Base-by-base conservation (phyloP, 306 rosid species). In the Cotoneaster glaucophyllus region DNA sequence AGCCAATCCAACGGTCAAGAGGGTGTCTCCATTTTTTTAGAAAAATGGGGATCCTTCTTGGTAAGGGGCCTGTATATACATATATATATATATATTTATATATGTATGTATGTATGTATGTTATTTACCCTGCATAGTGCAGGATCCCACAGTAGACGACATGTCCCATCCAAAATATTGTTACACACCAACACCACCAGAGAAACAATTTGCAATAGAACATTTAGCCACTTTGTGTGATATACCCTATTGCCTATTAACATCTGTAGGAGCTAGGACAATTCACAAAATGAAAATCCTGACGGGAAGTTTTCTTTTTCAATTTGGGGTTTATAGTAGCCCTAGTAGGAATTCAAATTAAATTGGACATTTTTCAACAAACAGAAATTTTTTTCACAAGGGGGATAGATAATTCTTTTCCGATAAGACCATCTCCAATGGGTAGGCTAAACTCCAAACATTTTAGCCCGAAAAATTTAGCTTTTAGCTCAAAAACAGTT, bases 191-290 rank as follows among this genome's bases (percentile, higher is more conserved):
- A 17, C 41, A 65, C 50, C 52, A 58, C 68, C 32, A 73, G 57
- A 58, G 56, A 73, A 59, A 58, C 68, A 25, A 39, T 10, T 39
- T 37, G 9, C 26, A 58, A 57, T 5, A 39, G 1, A 41, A 15
- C 37, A 39, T 9, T 58, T 41, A 39, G 41, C 57, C 68, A 59
- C 25, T 41, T 39, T 18, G n/a, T 61, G 26, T 61, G 43, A 31
- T 71, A 58, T 73, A 73, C 34, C 57, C 26, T 73, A 59, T 59
- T 41, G 43, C 77, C 43, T 59, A 26, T 43, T 59, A 26, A 24
- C 69, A 26, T 59, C 68, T 65, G 54, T 43, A 73, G 68, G 41
- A 17, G 48, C 62, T 25, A 73, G 57, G 69, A 73, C 68, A 59
- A 25, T 25, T 73, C 77, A 59, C 9, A 17, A 10, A 56, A 34